These are phyloP conservation scores for Murraya paniculata DNA, from an alignment of 345 rosid species.

Conservation along the genomic window DNA sequence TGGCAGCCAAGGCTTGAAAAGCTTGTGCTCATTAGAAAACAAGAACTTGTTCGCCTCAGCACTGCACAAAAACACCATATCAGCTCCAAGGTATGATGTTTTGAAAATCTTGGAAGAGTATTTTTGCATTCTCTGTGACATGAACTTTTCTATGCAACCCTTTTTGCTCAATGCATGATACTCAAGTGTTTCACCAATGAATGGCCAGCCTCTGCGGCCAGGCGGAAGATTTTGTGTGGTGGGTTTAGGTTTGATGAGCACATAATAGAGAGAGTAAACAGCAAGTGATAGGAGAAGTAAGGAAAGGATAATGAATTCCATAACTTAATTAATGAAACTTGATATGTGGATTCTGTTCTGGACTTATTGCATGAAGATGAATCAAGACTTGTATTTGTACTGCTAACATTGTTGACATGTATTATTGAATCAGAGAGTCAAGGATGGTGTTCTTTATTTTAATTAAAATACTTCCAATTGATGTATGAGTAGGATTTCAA, in stretches of 20 bases:
- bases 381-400: background rate
- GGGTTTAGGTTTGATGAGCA: background rate
- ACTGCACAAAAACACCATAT: conserved; percentile 12
- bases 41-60: conserved; percentile 18
- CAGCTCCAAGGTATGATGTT: background rate
- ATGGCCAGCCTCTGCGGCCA: conserved; percentile 3
- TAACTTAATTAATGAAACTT: background rate
- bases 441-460: too few relatives aligned
- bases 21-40: conserved; percentile 4
- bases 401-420: too few relatives aligned
- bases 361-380: background rate
- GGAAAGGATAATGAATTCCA: background rate
- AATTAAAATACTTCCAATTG: too few relatives aligned
- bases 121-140: background rate
- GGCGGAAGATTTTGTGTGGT: conserved; percentile 3
- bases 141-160: conserved; percentile 1
- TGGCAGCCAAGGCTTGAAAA: conserved; percentile 19
- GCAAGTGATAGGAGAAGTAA: background rate
- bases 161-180: background rate
- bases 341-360: too few relatives aligned
- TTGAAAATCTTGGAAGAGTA: background rate
- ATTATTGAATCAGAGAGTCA: too few relatives aligned
- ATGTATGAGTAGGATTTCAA: too few relatives aligned
- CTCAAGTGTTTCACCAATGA: conserved; percentile 16
- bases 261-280: background rate